Conservation (phyloP, 345 rosid genomes). For the Populus deltoides region DNA sequence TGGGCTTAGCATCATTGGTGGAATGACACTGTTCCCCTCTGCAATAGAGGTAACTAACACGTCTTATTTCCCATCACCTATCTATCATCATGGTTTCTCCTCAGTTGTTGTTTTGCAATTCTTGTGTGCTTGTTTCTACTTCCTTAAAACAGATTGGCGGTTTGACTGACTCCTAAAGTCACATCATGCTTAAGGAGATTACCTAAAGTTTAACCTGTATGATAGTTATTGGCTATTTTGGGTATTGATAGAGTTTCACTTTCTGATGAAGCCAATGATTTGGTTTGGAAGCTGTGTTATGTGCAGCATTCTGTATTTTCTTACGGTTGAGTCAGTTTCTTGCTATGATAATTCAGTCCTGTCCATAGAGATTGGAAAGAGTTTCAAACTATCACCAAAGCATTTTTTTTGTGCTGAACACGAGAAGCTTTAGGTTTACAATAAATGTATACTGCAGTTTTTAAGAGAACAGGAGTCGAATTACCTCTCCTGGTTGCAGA, state of each 20-base stretch:
- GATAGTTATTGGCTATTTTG: neutral
- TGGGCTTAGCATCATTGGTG: slow-evolving; percentile 95
- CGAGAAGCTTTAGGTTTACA: neutral
- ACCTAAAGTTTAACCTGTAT: neutral
- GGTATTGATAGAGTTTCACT: neutral
- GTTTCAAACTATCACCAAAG: too few relatives aligned
- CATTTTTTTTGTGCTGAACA: neutral
- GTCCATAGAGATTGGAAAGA: too few relatives aligned
- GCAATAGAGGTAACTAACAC: slow-evolving; percentile 68
- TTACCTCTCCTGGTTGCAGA: too few relatives aligned
- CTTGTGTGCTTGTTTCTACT: neutral
- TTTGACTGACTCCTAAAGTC: neutral
- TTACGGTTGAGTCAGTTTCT: neutral
- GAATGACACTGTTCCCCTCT: slow-evolving; percentile 90
- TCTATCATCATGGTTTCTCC: neutral
- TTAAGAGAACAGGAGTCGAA: too few relatives aligned
- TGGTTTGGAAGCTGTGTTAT: neutral
- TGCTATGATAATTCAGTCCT: neutral
- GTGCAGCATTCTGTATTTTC: neutral
- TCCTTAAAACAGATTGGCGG: neutral
- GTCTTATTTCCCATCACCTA: neutral
- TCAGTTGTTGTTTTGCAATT: neutral
- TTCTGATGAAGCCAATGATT: neutral
- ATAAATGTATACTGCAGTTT: too few relatives aligned
- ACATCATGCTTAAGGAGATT: neutral